phyloP scores from a whole-genome alignment of 768 basidiomycete genomes.

The Holtermannia corniformis region DNA sequence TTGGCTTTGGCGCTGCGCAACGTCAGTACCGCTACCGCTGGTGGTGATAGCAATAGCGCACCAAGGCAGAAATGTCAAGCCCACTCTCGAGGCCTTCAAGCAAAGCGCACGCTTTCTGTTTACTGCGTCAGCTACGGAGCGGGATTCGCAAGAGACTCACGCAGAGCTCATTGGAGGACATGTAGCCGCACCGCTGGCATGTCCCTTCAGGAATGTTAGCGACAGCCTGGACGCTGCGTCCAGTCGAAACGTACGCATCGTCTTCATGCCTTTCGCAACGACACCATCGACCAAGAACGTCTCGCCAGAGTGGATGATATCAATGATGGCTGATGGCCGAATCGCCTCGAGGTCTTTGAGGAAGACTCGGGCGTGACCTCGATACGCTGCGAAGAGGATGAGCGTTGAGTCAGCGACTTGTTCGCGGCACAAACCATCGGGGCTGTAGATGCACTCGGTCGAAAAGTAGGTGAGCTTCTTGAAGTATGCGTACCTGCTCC shows the following conservation, averaged over 20 bases:
- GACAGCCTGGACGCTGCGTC: not conserved
- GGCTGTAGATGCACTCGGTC: slow-evolving; percentile 97
- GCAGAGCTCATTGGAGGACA: slow-evolving; percentile 80
- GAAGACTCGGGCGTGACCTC: slow-evolving; percentile 87
- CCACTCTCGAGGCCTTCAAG: slow-evolving; percentile 85
- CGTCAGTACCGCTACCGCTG: slow-evolving; percentile 7
- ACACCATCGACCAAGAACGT: slow-evolving; percentile 77
- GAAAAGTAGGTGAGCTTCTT: slow-evolving; percentile 99
- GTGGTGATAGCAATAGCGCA: slow-evolving; percentile 12
- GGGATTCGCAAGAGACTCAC: slow-evolving; percentile 15
- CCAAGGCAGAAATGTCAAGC: slow-evolving; percentile 46
- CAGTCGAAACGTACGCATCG: slow-evolving; percentile 57
- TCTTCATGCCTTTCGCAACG: slow-evolving; percentile 71
- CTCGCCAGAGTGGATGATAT: slow-evolving; percentile 94
- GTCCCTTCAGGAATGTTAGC: slow-evolving; percentile 52
- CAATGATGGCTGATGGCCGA: slow-evolving; percentile 88
- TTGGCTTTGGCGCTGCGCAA: slow-evolving; percentile 65
- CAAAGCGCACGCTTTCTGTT: slow-evolving; percentile 65
- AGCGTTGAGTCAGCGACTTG: not conserved
- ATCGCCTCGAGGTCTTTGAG: slow-evolving; percentile 92
- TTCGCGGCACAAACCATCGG: slow-evolving; percentile 48
- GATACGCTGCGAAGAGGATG: slow-evolving; percentile 55
- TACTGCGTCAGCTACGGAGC: not conserved
- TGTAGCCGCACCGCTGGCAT: slow-evolving; percentile 86
- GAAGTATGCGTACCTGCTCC: slow-evolving; percentile 88